These are phyloP conservation scores for Neurospora sp. DNA, from an alignment of 495 filamentous ascomycete genomes.

Conservation along the genomic window DNA sequence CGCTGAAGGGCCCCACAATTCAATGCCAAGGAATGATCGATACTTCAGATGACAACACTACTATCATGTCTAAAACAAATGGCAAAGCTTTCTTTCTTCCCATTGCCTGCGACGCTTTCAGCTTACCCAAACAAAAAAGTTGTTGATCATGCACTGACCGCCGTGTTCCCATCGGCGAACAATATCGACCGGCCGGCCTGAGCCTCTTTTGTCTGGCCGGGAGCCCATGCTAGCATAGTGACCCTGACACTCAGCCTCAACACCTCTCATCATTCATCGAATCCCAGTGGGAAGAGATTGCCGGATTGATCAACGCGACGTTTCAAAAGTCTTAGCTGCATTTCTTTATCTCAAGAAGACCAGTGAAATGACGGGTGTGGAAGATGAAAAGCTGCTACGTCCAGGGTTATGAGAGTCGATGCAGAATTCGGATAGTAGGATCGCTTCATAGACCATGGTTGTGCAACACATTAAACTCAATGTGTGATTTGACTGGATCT, in stretches of 20 bases:
- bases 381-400: background rate
- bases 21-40: background rate
- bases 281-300: background rate
- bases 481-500: background rate
- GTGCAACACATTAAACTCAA: background rate
- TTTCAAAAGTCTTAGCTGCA: background rate
- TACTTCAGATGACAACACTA: background rate
- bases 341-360: background rate
- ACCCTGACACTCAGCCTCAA: too few species aligned
- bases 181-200: background rate
- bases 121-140: background rate
- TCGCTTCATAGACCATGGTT: background rate
- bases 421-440: background rate
- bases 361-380: background rate
- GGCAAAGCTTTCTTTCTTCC: background rate
- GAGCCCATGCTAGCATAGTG: background rate
- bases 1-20: background rate
- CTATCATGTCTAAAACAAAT: background rate
- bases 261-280: background rate
- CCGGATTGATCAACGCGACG: background rate
- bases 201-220: background rate
- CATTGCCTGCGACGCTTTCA: background rate
- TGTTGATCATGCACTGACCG: background rate
- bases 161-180: background rate
- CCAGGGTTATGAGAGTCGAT: background rate